These are phyloP conservation scores for Cordyceps farinosa DNA, from an alignment of 2,329 filamentous ascomycete genomes.

Conservation along the genomic window DNA sequence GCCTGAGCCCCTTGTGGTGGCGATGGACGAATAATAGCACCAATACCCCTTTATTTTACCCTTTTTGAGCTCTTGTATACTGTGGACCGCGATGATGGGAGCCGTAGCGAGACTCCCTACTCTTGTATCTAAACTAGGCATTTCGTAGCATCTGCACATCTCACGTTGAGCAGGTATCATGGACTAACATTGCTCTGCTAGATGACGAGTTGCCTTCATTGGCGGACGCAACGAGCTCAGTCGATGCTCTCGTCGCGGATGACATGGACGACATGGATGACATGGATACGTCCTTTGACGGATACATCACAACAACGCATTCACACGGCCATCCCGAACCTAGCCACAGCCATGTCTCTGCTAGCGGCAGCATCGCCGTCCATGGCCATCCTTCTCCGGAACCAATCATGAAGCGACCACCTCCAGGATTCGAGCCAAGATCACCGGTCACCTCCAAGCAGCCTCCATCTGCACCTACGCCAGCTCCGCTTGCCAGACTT, in stretches of 20 bases:
- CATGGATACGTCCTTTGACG: neutral
- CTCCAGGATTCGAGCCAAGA: conserved; percentile 29
- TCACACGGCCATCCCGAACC: conserved; percentile 8
- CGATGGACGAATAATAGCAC: conserved; percentile 42
- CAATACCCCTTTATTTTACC: conserved; percentile 35
- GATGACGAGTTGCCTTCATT: conserved; percentile 61
- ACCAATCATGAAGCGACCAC: conserved; percentile 20
- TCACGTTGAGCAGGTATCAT: conserved; percentile 21
- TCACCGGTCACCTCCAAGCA: neutral
- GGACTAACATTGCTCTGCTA: conserved; percentile 46
- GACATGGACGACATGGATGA: conserved; percentile 33
- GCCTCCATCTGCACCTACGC: conserved; percentile 3
- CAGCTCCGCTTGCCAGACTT: conserved; percentile 27
- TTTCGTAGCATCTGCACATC: conserved; percentile 22
- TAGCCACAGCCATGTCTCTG: neutral
- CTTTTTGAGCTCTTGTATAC: conserved; percentile 30
- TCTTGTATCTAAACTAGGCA: conserved; percentile 43
- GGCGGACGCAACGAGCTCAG: conserved; percentile 59
- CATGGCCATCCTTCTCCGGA: conserved; percentile 3
- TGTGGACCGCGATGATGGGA: conserved; percentile 62
- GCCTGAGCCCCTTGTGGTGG: conserved; percentile 31
- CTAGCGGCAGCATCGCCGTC: neutral
- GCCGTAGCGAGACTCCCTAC: conserved; percentile 44
- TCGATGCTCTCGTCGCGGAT: conserved; percentile 67
- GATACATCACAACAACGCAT: conserved; percentile 19